Conservation (phyloP, 2,329 filamentous ascomycete species). For the Fusarium brachygibbosum region DNA sequence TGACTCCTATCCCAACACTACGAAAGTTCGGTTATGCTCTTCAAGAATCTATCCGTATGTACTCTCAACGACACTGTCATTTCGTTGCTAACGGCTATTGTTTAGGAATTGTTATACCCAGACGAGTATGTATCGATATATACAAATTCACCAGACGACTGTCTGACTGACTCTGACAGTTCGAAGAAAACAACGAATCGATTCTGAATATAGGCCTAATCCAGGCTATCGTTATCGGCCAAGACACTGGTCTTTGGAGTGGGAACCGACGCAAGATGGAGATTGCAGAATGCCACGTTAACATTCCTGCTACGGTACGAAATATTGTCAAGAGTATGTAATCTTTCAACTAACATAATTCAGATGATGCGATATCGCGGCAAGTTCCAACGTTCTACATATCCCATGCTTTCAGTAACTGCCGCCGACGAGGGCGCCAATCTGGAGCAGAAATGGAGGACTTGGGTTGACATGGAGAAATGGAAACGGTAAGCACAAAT, state of each 20-base stretch:
- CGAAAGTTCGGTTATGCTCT: conserved; percentile 72
- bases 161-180: conserved; percentile 50
- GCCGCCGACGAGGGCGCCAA: conserved; percentile 67
- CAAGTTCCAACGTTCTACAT: conserved; percentile 69
- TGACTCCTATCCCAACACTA: conserved; percentile 69
- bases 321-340: too few species aligned
- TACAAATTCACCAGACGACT: background rate
- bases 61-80: background rate
- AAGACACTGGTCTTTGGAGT: conserved; percentile 68
- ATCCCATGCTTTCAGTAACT: conserved; percentile 64
- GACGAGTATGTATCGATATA: conserved; percentile 45
- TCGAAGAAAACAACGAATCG: conserved; percentile 63
- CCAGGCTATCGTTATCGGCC: conserved; percentile 62
- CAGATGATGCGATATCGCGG: conserved; percentile 69
- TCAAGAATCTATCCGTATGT: conserved; percentile 64
- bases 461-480: conserved; percentile 74
- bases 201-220: conserved; percentile 64
- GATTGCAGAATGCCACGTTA: conserved; percentile 65
- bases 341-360: conserved; percentile 29
- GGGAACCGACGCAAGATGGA: conserved; percentile 69
- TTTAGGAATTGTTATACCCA: conserved; percentile 52
- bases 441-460: conserved; percentile 74
- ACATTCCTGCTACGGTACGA: conserved; percentile 61
- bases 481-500: conserved; percentile 67
- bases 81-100: background rate